These are phyloP conservation scores for Sporothrix dimorphospora DNA, from an alignment of 2,329 filamentous ascomycete genomes.

Conservation along the genomic window DNA sequence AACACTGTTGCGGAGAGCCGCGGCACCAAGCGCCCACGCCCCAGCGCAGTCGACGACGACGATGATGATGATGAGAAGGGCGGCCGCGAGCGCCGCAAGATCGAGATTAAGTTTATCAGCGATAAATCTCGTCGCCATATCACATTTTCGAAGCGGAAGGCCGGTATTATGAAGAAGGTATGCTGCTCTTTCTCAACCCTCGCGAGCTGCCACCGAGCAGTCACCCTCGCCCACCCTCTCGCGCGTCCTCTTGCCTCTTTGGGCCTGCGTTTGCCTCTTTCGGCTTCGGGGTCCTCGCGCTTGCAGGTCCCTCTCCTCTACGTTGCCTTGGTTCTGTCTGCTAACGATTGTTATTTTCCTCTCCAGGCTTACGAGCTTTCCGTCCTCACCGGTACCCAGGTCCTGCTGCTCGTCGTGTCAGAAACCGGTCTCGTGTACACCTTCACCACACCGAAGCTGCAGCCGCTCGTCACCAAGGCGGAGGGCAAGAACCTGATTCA, in stretches of 20 bases:
- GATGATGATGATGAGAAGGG: constrained; percentile 98
- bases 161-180: constrained; percentile 99
- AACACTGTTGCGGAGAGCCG: constrained; percentile 65
- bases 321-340: not conserved
- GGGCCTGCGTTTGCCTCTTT: not conserved
- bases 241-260: constrained; percentile 5
- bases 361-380: constrained; percentile 87
- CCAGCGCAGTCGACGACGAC: constrained; percentile 84
- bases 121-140: constrained; percentile 99
- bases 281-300: not conserved
- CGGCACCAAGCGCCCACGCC: constrained; percentile 86
- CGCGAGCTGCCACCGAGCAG: too few species aligned
- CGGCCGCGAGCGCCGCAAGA: constrained; percentile 97
- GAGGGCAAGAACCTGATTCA: constrained; percentile 99
- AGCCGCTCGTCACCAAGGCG: constrained; percentile 95
- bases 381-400: constrained; percentile 96
- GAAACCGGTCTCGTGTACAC: constrained; percentile 98
- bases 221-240: not conserved
- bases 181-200: too few species aligned
- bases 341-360: constrained; percentile 31
- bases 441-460: constrained; percentile 97
- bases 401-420: constrained; percentile 92
- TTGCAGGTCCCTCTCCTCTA: not conserved
- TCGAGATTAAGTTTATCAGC: constrained; percentile 99
- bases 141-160: constrained; percentile 99